Evolutionary conservation across 2,329 filamentous ascomycete genomes (phyloP), one percentile per base, ranked within the genome.

Genomic region (Phialophora verrucosa): DNA sequence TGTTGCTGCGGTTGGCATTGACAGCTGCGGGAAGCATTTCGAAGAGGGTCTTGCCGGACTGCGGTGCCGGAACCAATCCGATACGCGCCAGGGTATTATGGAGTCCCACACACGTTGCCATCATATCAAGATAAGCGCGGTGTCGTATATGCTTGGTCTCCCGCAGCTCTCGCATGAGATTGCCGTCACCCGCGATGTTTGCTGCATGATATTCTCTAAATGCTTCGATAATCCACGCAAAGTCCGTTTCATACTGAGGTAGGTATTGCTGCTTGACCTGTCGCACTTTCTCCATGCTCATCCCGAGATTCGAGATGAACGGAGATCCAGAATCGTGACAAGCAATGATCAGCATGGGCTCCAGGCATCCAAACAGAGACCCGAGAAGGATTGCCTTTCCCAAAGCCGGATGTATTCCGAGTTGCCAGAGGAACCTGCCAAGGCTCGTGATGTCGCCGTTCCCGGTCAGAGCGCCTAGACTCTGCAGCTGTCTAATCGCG

Each of bases 361-460:
- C 95, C 1, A 98, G 84, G 74, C 94, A 98, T 73, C 90, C 91
- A 80, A 97, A 98, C 53, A 96, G 87, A 3, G 88, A 88, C 0
- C 93, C 92, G 31, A 96, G 84, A 4, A 99, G 83, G 58, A 97
- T 91, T 31, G 98, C 85, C 77, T 99, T 99, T 17, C 94, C 94
- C 0, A 98, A 83, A 77, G 97, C 96, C 11, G 97, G 94, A 75
- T 98, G 95, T 0, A 98, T 81, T 1, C 95, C 94, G 6, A 99
- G 79, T 68, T 92, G 91, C 2, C 94, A 93, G 31, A 99, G 84
- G 74, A 97, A 93, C 49, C 87, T 83, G 4, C 95, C 95, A 17
- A 99, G 83, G 0, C 92, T 87, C 0, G 95, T 99, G 49, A 99
- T 82, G 58, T 95, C 91, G 77, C 98, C 94, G 2, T 83, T 80